Percentiles rank a stretch among this genome's conserved stretches.
These are phyloP conservation scores for Fusarium verticillioides DNA, from an alignment of 2,329 filamentous ascomycete genomes.

Conservation along the genomic window DNA sequence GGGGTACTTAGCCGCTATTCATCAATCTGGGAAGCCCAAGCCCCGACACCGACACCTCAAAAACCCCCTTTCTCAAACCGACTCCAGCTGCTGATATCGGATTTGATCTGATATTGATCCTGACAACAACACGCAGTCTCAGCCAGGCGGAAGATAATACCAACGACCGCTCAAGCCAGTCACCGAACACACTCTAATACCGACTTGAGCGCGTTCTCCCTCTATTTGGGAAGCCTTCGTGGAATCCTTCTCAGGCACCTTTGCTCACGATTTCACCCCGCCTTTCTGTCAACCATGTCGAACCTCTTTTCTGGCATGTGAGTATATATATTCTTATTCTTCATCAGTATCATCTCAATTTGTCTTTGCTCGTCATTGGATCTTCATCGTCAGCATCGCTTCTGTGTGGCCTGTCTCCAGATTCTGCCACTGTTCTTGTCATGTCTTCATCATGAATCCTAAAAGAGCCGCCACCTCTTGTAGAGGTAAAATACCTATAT, in stretches of 20 bases:
- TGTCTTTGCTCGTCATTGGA: background rate
- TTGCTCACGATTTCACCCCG: constrained; percentile 42
- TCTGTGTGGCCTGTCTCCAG: background rate
- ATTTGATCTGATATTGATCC: constrained; percentile 32
- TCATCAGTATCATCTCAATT: background rate
- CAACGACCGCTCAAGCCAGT: background rate
- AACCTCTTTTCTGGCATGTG: constrained; percentile 72
- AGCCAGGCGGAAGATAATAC: background rate
- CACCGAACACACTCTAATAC: background rate
- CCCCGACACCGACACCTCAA: constrained; percentile 42
- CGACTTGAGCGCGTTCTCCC: constrained; percentile 1
- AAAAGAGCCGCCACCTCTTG: background rate
- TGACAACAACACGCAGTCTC: constrained; percentile 25
- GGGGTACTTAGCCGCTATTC: constrained; percentile 42
- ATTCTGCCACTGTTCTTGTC: background rate
- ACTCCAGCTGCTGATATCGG: constrained; percentile 33
- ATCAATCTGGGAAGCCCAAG: constrained; percentile 19
- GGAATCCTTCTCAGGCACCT: constrained; percentile 36
- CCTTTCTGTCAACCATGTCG: constrained; percentile 59
- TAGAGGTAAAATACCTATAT: constrained; percentile 1
- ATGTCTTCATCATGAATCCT: background rate
- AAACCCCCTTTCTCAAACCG: constrained; percentile 45
- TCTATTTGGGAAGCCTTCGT: constrained; percentile 20
- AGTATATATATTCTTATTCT: constrained; percentile 50
- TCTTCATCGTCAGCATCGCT: background rate